A percentile compares a stretch with the other conserved stretches of the same genome.
Evolutionary conservation across 2,329 filamentous ascomycete species (phyloP).

Genomic region (Podosphaera leucotricha): DNA sequence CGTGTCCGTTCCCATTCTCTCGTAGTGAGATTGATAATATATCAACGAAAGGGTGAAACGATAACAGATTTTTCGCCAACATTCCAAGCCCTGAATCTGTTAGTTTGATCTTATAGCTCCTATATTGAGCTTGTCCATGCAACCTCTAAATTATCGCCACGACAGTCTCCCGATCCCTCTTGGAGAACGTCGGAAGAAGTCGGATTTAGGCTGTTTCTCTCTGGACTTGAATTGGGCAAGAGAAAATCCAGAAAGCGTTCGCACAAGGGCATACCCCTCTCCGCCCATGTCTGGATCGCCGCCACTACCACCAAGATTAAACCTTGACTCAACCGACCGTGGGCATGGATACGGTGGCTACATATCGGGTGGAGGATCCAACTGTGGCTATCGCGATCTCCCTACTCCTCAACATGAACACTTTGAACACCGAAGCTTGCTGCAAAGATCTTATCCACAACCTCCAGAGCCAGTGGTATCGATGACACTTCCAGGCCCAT

Average conservation of each 20-base stretch:
- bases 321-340: slow-evolving; percentile 32
- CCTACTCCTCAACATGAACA: slow-evolving; percentile 11
- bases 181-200: slow-evolving; percentile 34
- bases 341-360: slow-evolving; percentile 22
- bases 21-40: not conserved
- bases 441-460: slow-evolving; percentile 18
- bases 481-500: slow-evolving; percentile 8
- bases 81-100: slow-evolving; percentile 8
- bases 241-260: slow-evolving; percentile 30
- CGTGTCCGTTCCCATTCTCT: too few species aligned
- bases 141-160: slow-evolving; percentile 23
- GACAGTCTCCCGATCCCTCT: slow-evolving; percentile 21
- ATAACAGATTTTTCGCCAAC: slow-evolving; percentile 1
- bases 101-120: slow-evolving; percentile 3
- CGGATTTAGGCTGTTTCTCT: slow-evolving; percentile 29
- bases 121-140: slow-evolving; percentile 24
- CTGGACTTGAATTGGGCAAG: slow-evolving; percentile 31
- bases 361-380: slow-evolving; percentile 16
- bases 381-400: slow-evolving; percentile 27
- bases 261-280: slow-evolving; percentile 40
- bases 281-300: slow-evolving; percentile 54
- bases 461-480: slow-evolving; percentile 14
- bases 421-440: slow-evolving; percentile 8
- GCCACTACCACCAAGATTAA: slow-evolving; percentile 32
- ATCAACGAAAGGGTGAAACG: not conserved